phyloP scores from a whole-genome alignment of 2,329 filamentous ascomycete genomes.

The Diplodia sapinea region DNA sequence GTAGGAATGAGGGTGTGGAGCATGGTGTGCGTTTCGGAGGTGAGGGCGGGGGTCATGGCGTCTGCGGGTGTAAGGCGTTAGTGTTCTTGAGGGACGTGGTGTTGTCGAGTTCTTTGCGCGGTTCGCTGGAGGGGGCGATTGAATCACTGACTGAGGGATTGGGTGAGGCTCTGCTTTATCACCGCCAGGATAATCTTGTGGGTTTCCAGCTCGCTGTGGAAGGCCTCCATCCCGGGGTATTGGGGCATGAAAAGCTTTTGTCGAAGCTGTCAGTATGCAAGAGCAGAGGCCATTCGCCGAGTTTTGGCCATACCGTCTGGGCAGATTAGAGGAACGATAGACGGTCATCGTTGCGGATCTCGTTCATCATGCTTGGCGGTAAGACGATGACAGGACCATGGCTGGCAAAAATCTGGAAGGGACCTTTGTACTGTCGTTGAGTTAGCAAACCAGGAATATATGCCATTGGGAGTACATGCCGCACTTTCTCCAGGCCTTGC shows the following conservation, averaged over 20 bases:
- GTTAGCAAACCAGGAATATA: not conserved
- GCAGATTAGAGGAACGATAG: not conserved
- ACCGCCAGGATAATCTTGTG: not conserved
- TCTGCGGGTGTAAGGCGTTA: not conserved
- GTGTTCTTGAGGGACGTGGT: not conserved
- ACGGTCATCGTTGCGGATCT: slow-evolving; percentile 10
- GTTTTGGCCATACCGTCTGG: not conserved
- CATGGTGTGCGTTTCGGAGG: not conserved
- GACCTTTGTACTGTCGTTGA: not conserved
- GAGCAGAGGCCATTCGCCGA: no score
- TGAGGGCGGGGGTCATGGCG: not conserved
- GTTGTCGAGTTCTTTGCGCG: no score
- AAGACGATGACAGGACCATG: slow-evolving; percentile 1
- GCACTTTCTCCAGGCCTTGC: not conserved
- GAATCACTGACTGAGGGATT: not conserved
- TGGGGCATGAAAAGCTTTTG: not conserved
- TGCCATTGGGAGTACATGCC: no score
- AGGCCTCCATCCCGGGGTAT: not conserved
- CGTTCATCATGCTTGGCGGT: not conserved
- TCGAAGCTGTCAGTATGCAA: not conserved
- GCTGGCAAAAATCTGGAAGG: slow-evolving; percentile 6
- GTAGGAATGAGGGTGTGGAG: slow-evolving; percentile 18
- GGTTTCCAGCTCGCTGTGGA: not conserved
- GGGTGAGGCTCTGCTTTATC: slow-evolving; percentile 1
- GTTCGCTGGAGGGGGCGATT: no score